These are phyloP conservation scores for Dalbergia cultrata DNA, from an alignment of 306 rosid species.

Conservation along the genomic window DNA sequence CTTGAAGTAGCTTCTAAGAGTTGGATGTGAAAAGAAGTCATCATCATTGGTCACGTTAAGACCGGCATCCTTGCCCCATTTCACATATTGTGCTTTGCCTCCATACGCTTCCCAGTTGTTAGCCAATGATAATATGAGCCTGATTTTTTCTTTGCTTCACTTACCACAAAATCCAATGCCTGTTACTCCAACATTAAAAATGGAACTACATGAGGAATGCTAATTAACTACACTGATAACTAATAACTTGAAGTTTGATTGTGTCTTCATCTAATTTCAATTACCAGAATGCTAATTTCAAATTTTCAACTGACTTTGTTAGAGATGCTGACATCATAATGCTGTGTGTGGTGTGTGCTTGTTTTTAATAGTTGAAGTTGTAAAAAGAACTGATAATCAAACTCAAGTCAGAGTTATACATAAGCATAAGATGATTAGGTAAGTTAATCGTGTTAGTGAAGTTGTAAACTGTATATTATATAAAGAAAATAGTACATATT, in stretches of 20 bases:
- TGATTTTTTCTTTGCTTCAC: conserved; percentile 93
- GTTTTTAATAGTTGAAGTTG: neutral
- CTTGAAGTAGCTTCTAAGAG: conserved; percentile 85
- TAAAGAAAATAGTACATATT: no score
- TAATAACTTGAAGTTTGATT: conserved; percentile 18
- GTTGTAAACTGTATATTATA: neutral
- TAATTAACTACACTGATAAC: neutral
- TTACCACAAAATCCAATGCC: conserved; percentile 92
- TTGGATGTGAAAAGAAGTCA: conserved; percentile 87
- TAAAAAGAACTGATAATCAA: no score
- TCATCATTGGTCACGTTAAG: conserved; percentile 81
- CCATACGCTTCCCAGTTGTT: conserved; percentile 99
- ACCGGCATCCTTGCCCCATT: conserved; percentile 93
- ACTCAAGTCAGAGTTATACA: no score
- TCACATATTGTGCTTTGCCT: conserved; percentile 91
- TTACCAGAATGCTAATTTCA: neutral
- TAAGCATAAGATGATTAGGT: no score
- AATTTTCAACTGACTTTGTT: no score
- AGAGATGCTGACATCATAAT: conserved; percentile 9
- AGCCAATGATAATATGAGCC: conserved; percentile 76
- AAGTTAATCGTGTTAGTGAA: neutral
- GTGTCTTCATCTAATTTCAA: conserved; percentile 5
- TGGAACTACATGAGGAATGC: conserved; percentile 3
- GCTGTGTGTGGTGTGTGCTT: neutral
- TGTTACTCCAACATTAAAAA: conserved; percentile 46